phyloP scores from a whole-genome alignment of 345 rosid genomes.

The Lumnitzera littorea region DNA sequence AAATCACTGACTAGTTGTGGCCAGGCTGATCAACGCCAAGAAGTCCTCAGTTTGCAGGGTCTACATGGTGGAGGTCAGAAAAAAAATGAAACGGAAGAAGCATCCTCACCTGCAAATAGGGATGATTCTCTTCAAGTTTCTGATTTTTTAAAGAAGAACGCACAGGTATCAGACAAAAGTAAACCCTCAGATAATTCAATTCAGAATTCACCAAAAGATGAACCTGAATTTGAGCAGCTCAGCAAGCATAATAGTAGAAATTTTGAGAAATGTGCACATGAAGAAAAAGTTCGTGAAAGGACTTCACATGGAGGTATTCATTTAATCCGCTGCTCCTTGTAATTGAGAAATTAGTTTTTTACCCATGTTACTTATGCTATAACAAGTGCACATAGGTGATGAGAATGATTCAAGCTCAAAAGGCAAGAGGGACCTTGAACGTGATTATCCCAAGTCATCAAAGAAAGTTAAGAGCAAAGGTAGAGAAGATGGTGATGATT shows the following conservation, averaged over 20 bases:
- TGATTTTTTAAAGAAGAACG: conserved; percentile 38
- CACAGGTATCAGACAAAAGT: conserved; percentile 25
- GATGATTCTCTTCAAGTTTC: conserved; percentile 5
- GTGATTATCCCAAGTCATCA: conserved; percentile 33
- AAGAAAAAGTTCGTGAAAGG: conserved; percentile 35
- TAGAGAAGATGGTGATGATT: conserved; percentile 32
- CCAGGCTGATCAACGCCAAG: conserved; percentile 21
- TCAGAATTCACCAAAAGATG: conserved; percentile 28
- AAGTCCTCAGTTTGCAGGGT: conserved; percentile 15
- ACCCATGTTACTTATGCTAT: conserved; percentile 14
- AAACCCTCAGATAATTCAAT: conserved; percentile 31
- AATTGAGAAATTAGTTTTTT: conserved; percentile 8
- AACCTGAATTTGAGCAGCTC: conserved; percentile 30
- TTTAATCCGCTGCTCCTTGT: conserved; percentile 13
- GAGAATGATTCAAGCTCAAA: conserved; percentile 44
- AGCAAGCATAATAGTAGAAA: conserved; percentile 28
- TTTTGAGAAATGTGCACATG: conserved; percentile 38
- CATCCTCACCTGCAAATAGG: conserved; percentile 23
- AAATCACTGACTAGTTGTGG: conserved; percentile 13
- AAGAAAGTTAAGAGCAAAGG: conserved; percentile 53
- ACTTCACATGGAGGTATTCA: conserved; percentile 61
- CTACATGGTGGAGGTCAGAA: conserved; percentile 29
- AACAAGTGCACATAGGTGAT: conserved; percentile 36
- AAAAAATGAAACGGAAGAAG: conserved; percentile 41
- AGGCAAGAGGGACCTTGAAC: conserved; percentile 46